Evolutionary conservation across 2,329 filamentous ascomycete species (phyloP).

Genomic region (Blastomyces parvus): DNA sequence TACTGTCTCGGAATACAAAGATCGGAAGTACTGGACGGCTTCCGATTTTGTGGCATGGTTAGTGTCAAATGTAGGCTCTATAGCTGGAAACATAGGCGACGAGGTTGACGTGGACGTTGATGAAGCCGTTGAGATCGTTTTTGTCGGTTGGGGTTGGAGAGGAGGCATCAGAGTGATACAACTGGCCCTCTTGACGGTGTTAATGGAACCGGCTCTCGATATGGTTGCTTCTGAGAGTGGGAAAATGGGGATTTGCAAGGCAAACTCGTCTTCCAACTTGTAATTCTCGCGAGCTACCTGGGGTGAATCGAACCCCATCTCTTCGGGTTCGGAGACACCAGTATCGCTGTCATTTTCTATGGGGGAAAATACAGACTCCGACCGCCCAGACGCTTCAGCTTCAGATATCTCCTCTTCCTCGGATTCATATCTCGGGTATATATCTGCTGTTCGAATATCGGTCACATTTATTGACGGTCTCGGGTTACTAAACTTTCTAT

Average conservation of each 20-base stretch:
- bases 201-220: slow-evolving; percentile 4
- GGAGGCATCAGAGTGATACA: slow-evolving; percentile 5
- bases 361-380: slow-evolving; percentile 15
- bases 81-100: neutral
- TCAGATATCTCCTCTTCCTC: slow-evolving; percentile 18
- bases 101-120: neutral
- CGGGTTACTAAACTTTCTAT: neutral
- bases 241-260: neutral
- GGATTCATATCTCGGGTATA: slow-evolving; percentile 15
- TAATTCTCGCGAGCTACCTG: neutral
- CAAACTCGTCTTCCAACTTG: neutral
- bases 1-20: slow-evolving; percentile 14
- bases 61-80: neutral
- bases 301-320: neutral
- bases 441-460: neutral
- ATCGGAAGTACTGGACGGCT: slow-evolving; percentile 6
- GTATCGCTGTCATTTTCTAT: slow-evolving; percentile 13
- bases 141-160: neutral
- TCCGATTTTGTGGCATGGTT: neutral
- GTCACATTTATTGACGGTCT: neutral
- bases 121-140: neutral
- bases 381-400: slow-evolving; percentile 9
- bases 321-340: slow-evolving; percentile 3
- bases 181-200: slow-evolving; percentile 1
- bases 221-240: neutral